A percentile compares a stretch with the other conserved stretches of the same genome.
phyloP scores from a whole-genome alignment of 192 early-diverging fungal genomes.

The Endogone sp. region DNA sequence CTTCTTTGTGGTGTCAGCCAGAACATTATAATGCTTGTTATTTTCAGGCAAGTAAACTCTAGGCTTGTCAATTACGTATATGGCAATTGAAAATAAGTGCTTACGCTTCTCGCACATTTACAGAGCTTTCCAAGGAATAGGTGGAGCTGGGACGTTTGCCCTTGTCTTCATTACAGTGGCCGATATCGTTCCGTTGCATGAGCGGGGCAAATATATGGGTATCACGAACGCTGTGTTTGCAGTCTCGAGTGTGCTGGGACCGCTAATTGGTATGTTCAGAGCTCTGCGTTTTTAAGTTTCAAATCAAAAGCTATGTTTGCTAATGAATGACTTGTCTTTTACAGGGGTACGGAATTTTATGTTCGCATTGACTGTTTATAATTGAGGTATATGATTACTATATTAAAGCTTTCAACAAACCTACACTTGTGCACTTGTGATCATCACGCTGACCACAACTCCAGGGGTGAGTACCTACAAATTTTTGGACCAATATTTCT shows the following conservation, averaged over 20 bases:
- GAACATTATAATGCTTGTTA: conserved; percentile 31
- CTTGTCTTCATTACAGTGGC: conserved; percentile 73
- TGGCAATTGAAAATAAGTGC: too few relatives aligned
- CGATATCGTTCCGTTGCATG: conserved; percentile 71
- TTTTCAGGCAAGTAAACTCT: conserved; percentile 26
- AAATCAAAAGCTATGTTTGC: too few relatives aligned
- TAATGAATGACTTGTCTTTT: too few relatives aligned
- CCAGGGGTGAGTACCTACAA: background rate
- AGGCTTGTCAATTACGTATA: conserved; percentile 50
- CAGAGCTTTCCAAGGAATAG: conserved; percentile 64
- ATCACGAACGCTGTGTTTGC: conserved; percentile 31
- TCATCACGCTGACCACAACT: background rate
- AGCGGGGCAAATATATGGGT: conserved; percentile 84
- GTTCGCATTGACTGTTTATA: too few relatives aligned
- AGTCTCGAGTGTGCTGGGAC: conserved; percentile 29
- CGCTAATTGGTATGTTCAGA: conserved; percentile 21
- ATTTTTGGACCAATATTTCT: too few relatives aligned
- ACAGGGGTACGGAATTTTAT: background rate
- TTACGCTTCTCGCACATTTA: too few relatives aligned
- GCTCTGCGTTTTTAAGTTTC: too few relatives aligned
- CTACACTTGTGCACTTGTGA: too few relatives aligned
- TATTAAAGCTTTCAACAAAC: too few relatives aligned
- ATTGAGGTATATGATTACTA: too few relatives aligned
- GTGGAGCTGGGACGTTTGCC: conserved; percentile 55
- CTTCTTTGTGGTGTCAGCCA: conserved; percentile 39